Percentiles rank a stretch among this genome's conserved stretches.
phyloP scores from a whole-genome alignment of 1,139 yeast genomes.

The Pneumocystis sp. region DNA sequence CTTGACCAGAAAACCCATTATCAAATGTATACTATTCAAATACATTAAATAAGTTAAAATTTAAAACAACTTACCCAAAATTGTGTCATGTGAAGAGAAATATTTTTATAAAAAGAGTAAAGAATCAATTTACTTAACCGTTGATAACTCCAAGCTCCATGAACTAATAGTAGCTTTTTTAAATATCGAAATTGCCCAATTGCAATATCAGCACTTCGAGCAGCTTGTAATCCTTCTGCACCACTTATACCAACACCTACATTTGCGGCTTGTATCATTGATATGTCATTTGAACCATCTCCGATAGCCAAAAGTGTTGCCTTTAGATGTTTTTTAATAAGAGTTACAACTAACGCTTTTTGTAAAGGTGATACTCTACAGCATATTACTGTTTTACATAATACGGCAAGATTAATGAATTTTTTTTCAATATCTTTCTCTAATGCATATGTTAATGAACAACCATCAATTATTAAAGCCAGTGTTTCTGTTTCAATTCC shows the following conservation, averaged over 20 bases:
- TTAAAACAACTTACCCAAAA: conserved; percentile 43
- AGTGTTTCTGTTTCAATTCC: conserved; percentile 61
- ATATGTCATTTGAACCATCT: conserved; percentile 97
- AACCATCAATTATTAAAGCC: conserved; percentile 89
- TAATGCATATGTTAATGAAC: conserved; percentile 69
- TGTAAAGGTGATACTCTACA: conserved; percentile 97
- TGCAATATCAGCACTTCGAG: conserved; percentile 92
- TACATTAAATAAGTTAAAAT: background rate
- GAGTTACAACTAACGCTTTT: conserved; percentile 86
- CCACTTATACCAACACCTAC: conserved; percentile 98
- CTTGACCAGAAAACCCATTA: conserved; percentile 89
- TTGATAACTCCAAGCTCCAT: conserved; percentile 96
- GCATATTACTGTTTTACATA: conserved; percentile 90
- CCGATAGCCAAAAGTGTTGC: conserved; percentile 84
- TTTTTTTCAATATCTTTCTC: conserved; percentile 68
- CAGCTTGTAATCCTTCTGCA: conserved; percentile 99
- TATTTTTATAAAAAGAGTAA: conserved; percentile 89
- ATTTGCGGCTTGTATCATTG: conserved; percentile 98
- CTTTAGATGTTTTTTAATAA: conserved; percentile 61
- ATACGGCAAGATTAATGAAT: conserved; percentile 62
- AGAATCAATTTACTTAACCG: conserved; percentile 82
- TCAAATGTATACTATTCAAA: conserved; percentile 49
- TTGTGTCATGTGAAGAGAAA: conserved; percentile 91
- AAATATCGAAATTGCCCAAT: conserved; percentile 89
- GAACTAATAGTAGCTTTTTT: conserved; percentile 70